Conservation (phyloP, 768 basidiomycete species). For the Daedalea quercina region DNA sequence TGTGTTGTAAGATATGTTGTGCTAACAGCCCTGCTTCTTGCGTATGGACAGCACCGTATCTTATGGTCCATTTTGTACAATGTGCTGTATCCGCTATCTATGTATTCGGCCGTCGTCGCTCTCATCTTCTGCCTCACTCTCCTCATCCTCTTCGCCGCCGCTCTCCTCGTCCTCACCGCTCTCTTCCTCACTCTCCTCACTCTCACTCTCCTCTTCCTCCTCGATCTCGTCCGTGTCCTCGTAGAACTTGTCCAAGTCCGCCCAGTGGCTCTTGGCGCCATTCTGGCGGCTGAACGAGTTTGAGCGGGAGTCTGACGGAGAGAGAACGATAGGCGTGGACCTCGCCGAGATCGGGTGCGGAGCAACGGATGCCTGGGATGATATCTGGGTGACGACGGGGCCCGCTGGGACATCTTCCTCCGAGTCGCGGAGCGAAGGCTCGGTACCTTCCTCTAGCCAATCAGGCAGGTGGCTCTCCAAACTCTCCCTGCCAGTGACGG, state of each 20-base stretch:
- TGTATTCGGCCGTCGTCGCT: constrained; percentile 15
- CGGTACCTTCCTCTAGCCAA: constrained; percentile 86
- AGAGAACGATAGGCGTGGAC: constrained; percentile 47
- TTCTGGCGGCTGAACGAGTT: constrained; percentile 27
- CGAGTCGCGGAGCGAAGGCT: constrained; percentile 64
- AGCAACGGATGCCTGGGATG: constrained; percentile 37
- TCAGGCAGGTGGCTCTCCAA: constrained; percentile 60
- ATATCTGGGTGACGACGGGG: constrained; percentile 26
- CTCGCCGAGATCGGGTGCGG: constrained; percentile 22
- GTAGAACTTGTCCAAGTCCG: constrained; percentile 74
- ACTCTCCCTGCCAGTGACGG: constrained; percentile 51
- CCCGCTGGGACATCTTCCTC: constrained; percentile 42
- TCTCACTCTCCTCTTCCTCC: constrained; percentile 24
- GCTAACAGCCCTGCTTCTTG: not conserved
- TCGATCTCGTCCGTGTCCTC: constrained; percentile 34
- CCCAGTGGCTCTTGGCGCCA: constrained; percentile 40
- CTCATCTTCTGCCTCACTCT: constrained; percentile 24
- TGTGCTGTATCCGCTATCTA: constrained; percentile 2
- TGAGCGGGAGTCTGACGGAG: constrained; percentile 45
- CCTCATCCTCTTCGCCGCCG: constrained; percentile 11
- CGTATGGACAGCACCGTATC: not conserved
- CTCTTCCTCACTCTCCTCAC: constrained; percentile 28
- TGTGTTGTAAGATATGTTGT: constrained; percentile 18
- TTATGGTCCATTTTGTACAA: constrained; percentile 11
- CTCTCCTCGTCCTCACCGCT: constrained; percentile 19